Evolutionary conservation across 108 stramenopile species (phyloP).

Genomic region (Pseudonitzschia multiseries): DNA sequence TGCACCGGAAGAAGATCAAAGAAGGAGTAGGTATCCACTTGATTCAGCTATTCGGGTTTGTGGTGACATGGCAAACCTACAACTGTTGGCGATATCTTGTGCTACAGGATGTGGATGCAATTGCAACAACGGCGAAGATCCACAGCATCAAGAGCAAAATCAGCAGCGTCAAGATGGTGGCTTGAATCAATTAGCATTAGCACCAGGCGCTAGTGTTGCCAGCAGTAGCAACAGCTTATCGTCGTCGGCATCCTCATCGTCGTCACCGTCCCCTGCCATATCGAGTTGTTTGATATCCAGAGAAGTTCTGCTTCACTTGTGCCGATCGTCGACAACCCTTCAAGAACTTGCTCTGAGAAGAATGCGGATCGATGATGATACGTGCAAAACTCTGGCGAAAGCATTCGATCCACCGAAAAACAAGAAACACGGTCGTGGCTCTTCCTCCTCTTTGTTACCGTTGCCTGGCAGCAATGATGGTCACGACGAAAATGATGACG

Average conservation of each 20-base stretch:
- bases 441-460: background rate
- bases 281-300: constrained; percentile 19
- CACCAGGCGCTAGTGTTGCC: background rate
- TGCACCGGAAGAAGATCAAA: background rate
- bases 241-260: constrained; percentile 4
- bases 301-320: constrained; percentile 23
- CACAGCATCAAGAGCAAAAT: background rate
- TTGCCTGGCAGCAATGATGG: background rate
- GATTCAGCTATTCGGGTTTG: constrained; percentile 33
- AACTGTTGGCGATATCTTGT: constrained; percentile 31
- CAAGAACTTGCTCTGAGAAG: constrained; percentile 36
- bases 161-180: background rate
- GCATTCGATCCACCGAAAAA: constrained; percentile 24
- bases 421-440: background rate
- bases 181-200: background rate
- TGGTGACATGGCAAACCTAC: constrained; percentile 33
- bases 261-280: background rate
- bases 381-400: constrained; percentile 32
- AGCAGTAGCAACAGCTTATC: constrained; percentile 1
- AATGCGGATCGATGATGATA: constrained; percentile 35
- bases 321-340: constrained; percentile 27
- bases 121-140: constrained; percentile 1
- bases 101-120: background rate
- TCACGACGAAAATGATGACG: background rate
- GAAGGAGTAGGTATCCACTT: constrained; percentile 4